Evolutionary conservation across 805 yeast species (phyloP), one percentile per base, ranked within the genome.

Genomic region (Wickerhamomyces ciferrii): DNA sequence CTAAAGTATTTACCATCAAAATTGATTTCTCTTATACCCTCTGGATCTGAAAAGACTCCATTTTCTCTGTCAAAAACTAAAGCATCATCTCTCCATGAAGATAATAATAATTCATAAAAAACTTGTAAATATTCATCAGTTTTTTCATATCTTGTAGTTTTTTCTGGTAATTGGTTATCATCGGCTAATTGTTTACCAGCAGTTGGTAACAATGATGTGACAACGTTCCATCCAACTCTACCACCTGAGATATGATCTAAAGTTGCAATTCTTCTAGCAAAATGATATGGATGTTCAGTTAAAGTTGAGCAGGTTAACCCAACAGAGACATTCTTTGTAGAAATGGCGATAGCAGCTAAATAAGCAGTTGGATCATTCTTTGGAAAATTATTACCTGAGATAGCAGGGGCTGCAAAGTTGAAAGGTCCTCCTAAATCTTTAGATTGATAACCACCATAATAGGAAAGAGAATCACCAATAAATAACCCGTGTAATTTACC

Each of bases 151-250:
- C 75, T 63, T 48, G 66, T 67, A 27, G 67, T 70, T 47, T 70
- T 74, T 3, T 62, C 66, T 10, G 71, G 67, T 19, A 67, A 59
- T 2, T 52, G 42, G 32, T 60, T 62, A 4, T 65, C 66, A 44
- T 69, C 68, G 27, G 66, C 52, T 25, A 67, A 52, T 47, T 69
- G 68, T 48, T 67, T 54, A 11, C 74, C 68, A 4, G 75, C 75
- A 52, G 70, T 62, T 45, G 70, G 72, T 45, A 70, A 55, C 39
- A 68, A 66, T 6, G 72, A 67, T 9, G 73, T 65, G 24, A 70
- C 75, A 25, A 70, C 63, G 49, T 70, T 70, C 75, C 75, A 70
- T 21, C 75, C 75, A 44, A 70, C 54, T 49, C 75, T 61, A 11
- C 75, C 75, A 17, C 62, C 61, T 8, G 73, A 63, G 42, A 70